Base-by-base conservation (phyloP, 2,329 filamentous ascomycete species). In the Fusarium bactridioides region DNA sequence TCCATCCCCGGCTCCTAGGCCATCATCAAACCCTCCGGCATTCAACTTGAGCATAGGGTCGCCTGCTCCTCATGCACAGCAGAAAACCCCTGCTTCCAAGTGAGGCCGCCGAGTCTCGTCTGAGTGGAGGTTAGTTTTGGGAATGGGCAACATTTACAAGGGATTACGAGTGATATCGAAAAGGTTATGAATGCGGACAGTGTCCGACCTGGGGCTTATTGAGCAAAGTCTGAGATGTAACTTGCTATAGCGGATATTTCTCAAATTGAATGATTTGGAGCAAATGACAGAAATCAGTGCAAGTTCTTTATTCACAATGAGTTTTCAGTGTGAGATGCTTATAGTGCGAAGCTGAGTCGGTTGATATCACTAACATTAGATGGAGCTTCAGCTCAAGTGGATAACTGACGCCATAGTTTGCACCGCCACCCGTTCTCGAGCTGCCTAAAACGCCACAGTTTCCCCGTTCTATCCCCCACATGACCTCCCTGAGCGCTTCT, bases 371-470 rank as follows among this genome's bases (percentile, higher is more conserved):
- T 31, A 11, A 37, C 31, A 11, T 13, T 19, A 10, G n/a, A 43
- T 33, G 48, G 33, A 53, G 19, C 31, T 38, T 15, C 25, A 38
- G 23, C 33, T 18, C 27, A 16, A 37, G 23, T 53, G 23, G 50
- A 37, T 10, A 53, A 51, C 67, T 72, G 58, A 54, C 74, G 75
- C 75, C 71, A 78, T 76, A 65, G 11, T 21, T 21, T 64, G 69
- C 73, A 68, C 73, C 43, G 72, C 76, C 69, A 69, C 69, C 18
- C 1, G 40, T 38, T 50, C 43, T 7, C 21, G 18, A 27, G 55
- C 41, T 67, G 72, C 75, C 72, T 70, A 63, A 53, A 69, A 63
- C 75, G 75, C 75, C 75, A 76, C 74, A 65, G 19, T 33, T 61
- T 55, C 65, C 57, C 18, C 25, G 33, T 48, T 29, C 6, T 4